Conservation (phyloP, 1,284 basidiomycete genomes). For the Takashimella tepidaria region DNA sequence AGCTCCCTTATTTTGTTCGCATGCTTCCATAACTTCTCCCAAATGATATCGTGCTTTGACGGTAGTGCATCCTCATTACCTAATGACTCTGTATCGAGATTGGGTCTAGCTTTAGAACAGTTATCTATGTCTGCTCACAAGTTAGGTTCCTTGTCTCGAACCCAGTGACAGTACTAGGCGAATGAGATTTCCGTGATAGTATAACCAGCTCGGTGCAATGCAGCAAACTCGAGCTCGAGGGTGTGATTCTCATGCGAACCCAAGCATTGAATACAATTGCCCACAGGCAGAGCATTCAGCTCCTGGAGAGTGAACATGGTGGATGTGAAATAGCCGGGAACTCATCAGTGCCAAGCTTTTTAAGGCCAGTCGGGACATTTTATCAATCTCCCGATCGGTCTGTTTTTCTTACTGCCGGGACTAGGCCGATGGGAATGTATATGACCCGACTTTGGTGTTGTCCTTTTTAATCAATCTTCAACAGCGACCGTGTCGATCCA, state of each 20-base stretch:
- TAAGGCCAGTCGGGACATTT: no score
- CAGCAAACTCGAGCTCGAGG: constrained; percentile 8
- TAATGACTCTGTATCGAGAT: constrained; percentile 7
- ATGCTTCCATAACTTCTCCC: constrained; percentile 12
- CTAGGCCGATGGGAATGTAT: not conserved
- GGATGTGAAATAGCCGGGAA: not conserved
- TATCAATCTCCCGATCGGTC: not conserved
- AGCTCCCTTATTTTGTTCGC: constrained; percentile 5
- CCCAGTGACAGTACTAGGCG: constrained; percentile 7
- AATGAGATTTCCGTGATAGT: constrained; percentile 2
- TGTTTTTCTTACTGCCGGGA: not conserved
- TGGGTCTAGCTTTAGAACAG: constrained; percentile 1
- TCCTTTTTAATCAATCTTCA: no score
- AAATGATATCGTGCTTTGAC: constrained; percentile 7
- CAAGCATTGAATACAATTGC: constrained; percentile 5
- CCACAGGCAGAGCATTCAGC: not conserved
- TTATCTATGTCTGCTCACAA: not conserved
- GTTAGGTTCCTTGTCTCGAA: not conserved
- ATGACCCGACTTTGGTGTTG: no score
- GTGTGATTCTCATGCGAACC: constrained; percentile 8
- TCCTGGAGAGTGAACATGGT: not conserved
- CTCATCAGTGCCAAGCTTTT: no score
- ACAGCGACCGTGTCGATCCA: no score
- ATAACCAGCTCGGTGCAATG: constrained; percentile 3
- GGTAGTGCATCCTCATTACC: constrained; percentile 15